phyloP scores from a whole-genome alignment of 768 basidiomycete species.

The Daedaleopsis nitida region DNA sequence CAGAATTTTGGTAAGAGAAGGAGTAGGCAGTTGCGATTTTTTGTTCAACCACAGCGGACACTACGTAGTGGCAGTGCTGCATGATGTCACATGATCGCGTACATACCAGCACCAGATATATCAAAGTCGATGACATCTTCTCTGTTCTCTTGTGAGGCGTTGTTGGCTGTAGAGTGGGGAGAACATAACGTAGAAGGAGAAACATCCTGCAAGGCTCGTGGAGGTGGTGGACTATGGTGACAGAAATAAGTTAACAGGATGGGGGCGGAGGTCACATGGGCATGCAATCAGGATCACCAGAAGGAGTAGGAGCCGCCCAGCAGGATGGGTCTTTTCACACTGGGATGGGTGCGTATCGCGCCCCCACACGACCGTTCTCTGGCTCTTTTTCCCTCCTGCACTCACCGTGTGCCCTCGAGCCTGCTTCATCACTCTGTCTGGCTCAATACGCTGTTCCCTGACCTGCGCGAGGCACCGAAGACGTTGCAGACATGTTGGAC shows the following conservation, averaged over 20 bases:
- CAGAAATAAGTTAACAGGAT: not conserved
- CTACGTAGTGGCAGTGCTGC: no score
- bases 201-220: not conserved
- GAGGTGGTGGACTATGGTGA: not conserved
- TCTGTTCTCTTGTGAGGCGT: no score
- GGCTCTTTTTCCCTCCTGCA: not conserved
- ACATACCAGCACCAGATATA: not conserved
- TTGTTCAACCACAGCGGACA: no score
- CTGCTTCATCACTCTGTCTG: not conserved
- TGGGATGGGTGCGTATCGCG: not conserved
- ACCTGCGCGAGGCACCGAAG: not conserved
- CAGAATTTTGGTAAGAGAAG: no score
- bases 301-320: not conserved
- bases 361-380: not conserved
- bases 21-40: no score
- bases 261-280: not conserved
- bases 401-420: not conserved
- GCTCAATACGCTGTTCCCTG: not conserved
- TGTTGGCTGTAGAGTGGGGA: no score
- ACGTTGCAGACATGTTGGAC: not conserved
- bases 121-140: not conserved
- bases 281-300: not conserved
- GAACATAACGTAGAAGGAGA: not conserved
- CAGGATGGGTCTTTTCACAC: not conserved
- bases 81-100: not conserved